Base-by-base conservation (phyloP, 208 protist species). In the Novymonas esmeraldas region DNA sequence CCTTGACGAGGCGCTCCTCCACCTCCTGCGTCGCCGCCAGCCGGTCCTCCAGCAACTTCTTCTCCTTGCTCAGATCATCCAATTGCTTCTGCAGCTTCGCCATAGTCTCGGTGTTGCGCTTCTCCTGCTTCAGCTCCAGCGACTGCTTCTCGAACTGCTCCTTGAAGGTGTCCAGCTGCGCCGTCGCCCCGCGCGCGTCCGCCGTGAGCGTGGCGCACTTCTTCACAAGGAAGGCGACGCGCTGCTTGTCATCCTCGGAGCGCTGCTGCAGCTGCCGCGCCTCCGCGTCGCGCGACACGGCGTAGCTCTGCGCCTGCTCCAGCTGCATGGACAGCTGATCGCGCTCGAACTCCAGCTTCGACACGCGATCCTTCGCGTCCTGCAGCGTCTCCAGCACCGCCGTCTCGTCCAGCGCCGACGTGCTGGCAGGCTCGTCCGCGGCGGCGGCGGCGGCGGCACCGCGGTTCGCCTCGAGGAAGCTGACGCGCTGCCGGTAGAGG, bases 1-100 rank as follows among this genome's bases (percentile, higher is more conserved):
- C 90, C 74, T 92, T 89, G 38, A 94, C 85, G 10, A 94, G 76
- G 13, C 78, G 50, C 49, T 94, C 85, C 74, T 96, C 87, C 26
- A 94, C 56, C 58, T 77, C 79, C 64, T 82, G 64, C 20, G 82
- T 78, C 20, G 67, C 70, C 6, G 78, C 70, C 10, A 95, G 59
- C 28, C 90, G 82, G 18, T 78, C 83, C 48, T 92, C 81, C 34
- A 93, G 68, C 36, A 76, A 50, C 54, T 70, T 65, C 55, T 81
- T 83, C 64, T 93, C 80, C 49, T 78, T 78, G 46, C 41, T 64
- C 49, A 88, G 11, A 5, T 79, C 78, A 14, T 88, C 83, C n/a
- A 81, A 52, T 36, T 81, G 60, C 50, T 72, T 45, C 28, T 83
- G 78, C 44, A 91, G 41, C 31, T 58, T 49, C 9, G 64, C 49